Percentiles rank a stretch among this genome's conserved stretches.
phyloP scores from a whole-genome alignment of 108 stramenopile genomes.

The Aurantiochytrium sp. region DNA sequence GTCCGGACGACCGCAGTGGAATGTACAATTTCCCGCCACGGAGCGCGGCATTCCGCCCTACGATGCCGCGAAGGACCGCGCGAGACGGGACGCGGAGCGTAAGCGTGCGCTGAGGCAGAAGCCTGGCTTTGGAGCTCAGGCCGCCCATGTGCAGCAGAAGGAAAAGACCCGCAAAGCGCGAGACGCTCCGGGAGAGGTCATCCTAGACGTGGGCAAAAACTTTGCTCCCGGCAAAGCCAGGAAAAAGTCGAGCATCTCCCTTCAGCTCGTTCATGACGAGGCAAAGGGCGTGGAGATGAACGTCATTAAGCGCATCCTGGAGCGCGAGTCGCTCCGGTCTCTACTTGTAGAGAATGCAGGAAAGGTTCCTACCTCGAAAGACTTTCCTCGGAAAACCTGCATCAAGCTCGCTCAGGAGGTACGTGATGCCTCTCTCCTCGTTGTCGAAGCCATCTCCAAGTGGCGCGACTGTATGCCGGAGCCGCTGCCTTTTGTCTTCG shows the following conservation, averaged over 20 bases:
- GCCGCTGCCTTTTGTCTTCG: neutral
- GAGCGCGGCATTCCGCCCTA: neutral
- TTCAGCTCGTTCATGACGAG: neutral
- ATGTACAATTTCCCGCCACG: neutral
- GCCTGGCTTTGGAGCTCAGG: neutral
- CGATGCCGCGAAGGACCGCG: neutral
- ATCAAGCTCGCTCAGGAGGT: neutral
- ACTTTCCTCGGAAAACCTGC: neutral
- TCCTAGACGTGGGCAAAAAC: too few species aligned
- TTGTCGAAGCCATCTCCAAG: neutral
- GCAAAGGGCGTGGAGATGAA: neutral
- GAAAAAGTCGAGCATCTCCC: neutral
- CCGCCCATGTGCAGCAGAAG: neutral
- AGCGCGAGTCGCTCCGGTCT: neutral
- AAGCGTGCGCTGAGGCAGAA: neutral
- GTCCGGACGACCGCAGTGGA: neutral
- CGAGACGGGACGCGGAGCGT: neutral
- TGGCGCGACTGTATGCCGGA: neutral
- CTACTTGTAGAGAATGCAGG: neutral
- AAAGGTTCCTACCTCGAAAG: neutral
- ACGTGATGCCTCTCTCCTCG: neutral
- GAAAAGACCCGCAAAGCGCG: neutral
- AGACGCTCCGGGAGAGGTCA: neutral
- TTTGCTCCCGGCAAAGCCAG: neutral
- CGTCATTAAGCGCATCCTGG: neutral